A percentile compares a stretch with the other conserved stretches of the same genome.
Evolutionary conservation across 805 yeast genomes (phyloP).

Genomic region (Candida quercuum): DNA sequence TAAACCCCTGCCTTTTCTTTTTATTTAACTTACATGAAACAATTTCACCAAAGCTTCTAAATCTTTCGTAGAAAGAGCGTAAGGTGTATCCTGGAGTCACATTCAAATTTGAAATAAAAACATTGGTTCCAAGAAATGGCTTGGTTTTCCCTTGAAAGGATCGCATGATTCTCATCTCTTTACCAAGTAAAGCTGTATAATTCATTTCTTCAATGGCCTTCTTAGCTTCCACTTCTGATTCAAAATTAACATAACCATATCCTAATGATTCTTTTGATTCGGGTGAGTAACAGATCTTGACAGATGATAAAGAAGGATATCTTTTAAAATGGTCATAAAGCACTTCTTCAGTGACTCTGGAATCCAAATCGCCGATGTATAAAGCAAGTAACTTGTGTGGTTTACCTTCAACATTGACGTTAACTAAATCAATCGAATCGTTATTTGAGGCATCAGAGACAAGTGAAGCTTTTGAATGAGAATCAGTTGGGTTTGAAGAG

Average conservation of each 20-base stretch:
- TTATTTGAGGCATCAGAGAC: constrained; percentile 4
- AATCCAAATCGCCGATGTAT: constrained; percentile 63
- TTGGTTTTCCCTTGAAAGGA: constrained; percentile 42
- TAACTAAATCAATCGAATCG: constrained; percentile 15
- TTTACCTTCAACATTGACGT: constrained; percentile 7
- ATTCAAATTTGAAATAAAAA: constrained; percentile 41
- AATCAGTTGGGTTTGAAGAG: too few species aligned
- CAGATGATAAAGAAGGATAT: constrained; percentile 44
- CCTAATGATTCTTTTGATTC: constrained; percentile 54
- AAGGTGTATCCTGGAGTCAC: constrained; percentile 28
- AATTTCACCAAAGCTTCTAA: constrained; percentile 41
- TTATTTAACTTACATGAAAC: constrained; percentile 36
- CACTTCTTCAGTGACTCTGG: constrained; percentile 41
- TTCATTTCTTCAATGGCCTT: constrained; percentile 54
- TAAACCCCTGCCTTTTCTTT: constrained; percentile 35
- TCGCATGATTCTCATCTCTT: constrained; percentile 52
- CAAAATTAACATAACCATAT: constrained; percentile 69
- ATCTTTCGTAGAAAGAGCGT: constrained; percentile 42
- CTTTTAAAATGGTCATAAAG: constrained; percentile 39
- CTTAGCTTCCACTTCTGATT: constrained; percentile 43
- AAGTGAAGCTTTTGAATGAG: neutral
- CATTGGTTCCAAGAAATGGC: constrained; percentile 39
- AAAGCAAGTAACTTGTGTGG: constrained; percentile 13
- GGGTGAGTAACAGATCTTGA: constrained; percentile 55
- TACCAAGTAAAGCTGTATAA: constrained; percentile 33